Base-by-base conservation (phyloP, 2,329 filamentous ascomycete species). In the Xylaria sp. region DNA sequence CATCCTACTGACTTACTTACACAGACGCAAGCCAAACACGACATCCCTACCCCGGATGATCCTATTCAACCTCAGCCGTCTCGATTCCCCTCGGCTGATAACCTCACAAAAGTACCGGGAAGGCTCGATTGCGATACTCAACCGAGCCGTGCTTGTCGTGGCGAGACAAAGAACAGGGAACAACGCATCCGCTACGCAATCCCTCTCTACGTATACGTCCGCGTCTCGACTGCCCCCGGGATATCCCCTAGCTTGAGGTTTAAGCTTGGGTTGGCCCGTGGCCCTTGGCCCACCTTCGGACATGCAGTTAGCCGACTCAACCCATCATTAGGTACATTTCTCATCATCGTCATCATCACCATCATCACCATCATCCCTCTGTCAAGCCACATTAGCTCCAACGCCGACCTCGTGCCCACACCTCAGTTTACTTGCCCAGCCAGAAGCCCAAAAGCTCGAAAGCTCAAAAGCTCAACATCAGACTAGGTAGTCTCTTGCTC, bases 261-360 rank as follows among this genome's bases (percentile, higher is more conserved):
- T 59, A 65, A 63, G 60, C 53, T 52, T 46, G 60, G 29, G 43
- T 51, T 53, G 33, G 53, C 49, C 37, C 46, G 65, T 60, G 62
- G 53, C 49, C 37, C 46, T 65, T 60, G 62, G 59, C 58, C 61
- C 57, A 59, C 56, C 54, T 29, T 21, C 25, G 54, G 69, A 70
- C 64, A 71, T 71, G 69, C 70, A 58, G 66, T 66, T 70, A 68
- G 68, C 63, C 58, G 68, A 67, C 51, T 60, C 54, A 58, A 58
- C 58, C 47, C 58, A 49, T 61, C 54, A 57, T 63, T 63, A 63
- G 43, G n/a, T n/a, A n/a, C n/a, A n/a, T n/a, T n/a, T n/a, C n/a
- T n/a, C n/a, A n/a, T n/a, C n/a, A n/a, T n/a, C n/a, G n/a, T n/a
- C n/a, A n/a, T 29, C 48, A 27, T 51, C 19, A 25, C 11, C 21